Conservation (phyloP, 2,329 filamentous ascomycete species). For the Aspergillus pseudonomiae region DNA sequence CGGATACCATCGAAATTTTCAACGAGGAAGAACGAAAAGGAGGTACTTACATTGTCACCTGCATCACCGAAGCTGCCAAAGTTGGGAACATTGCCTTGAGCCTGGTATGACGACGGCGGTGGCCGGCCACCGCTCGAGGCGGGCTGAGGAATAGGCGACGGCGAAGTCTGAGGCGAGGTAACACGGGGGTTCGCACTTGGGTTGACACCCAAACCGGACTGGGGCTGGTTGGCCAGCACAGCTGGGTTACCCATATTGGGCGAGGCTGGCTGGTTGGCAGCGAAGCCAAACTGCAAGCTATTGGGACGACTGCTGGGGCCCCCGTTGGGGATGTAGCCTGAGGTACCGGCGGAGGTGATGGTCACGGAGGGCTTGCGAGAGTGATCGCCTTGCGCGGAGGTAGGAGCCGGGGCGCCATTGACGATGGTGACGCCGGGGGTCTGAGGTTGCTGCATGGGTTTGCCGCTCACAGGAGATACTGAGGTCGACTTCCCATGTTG, state of each 20-base stretch:
- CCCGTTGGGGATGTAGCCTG: slow-evolving; percentile 76
- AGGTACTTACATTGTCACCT: slow-evolving; percentile 68
- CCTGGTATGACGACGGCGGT: slow-evolving; percentile 74
- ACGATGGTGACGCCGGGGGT: slow-evolving; percentile 58
- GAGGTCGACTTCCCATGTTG: slow-evolving; percentile 64
- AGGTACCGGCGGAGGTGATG: slow-evolving; percentile 81
- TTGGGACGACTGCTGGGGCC: slow-evolving; percentile 61
- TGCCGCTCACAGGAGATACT: slow-evolving; percentile 83
- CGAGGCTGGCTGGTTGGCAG: slow-evolving; percentile 62
- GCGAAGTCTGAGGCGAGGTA: slow-evolving; percentile 82
- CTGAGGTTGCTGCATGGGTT: slow-evolving; percentile 57
- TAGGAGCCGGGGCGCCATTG: slow-evolving; percentile 63
- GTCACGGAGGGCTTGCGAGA: slow-evolving; percentile 86
- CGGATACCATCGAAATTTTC: background rate
- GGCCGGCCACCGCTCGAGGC: slow-evolving; percentile 80
- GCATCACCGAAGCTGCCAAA: slow-evolving; percentile 83
- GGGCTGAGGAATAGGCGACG: slow-evolving; percentile 89
- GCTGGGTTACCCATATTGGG: slow-evolving; percentile 66
- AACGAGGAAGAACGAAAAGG: background rate
- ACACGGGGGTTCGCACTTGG: slow-evolving; percentile 69
- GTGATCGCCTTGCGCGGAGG: slow-evolving; percentile 65
- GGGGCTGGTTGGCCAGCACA: slow-evolving; percentile 47
- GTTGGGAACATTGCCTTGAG: slow-evolving; percentile 69
- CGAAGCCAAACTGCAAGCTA: slow-evolving; percentile 78
- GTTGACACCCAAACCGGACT: slow-evolving; percentile 49